These are phyloP conservation scores for Russula griseocarnosa DNA, from an alignment of 768 basidiomycete species.

Conservation along the genomic window DNA sequence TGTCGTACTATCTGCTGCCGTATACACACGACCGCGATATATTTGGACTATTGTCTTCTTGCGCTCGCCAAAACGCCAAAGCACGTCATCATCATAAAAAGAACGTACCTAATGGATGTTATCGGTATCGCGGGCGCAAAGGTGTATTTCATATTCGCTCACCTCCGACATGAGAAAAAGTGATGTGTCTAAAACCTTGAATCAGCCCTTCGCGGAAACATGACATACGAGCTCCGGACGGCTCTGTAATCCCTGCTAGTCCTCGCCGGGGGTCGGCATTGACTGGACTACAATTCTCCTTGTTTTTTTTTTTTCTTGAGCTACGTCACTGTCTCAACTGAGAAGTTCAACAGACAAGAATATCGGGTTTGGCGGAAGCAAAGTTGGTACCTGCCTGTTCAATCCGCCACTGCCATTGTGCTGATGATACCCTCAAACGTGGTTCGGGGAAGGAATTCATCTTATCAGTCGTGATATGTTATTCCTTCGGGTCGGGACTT, in stretches of 20 bases:
- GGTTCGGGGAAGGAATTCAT: background rate
- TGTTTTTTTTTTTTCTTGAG: background rate
- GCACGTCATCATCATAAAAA: conserved; percentile 4
- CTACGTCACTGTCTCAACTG: conserved; percentile 4
- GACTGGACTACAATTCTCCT: background rate
- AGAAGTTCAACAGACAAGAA: background rate
- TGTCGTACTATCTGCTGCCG: conserved; percentile 8
- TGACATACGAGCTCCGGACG: background rate
- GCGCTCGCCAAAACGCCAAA: no score
- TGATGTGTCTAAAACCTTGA: background rate
- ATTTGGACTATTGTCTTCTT: background rate
- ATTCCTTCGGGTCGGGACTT: background rate
- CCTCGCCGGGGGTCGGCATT: background rate
- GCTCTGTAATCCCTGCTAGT: background rate
- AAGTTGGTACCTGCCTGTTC: background rate
- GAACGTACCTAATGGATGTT: background rate
- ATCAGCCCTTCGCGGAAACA: background rate
- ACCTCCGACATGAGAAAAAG: background rate
- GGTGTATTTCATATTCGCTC: background rate
- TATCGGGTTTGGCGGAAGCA: background rate
- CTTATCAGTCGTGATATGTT: background rate
- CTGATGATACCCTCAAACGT: conserved; percentile 22
- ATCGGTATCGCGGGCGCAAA: background rate
- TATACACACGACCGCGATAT: conserved; percentile 7
- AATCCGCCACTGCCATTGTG: background rate